Evolutionary conservation across 208 protist species (phyloP).

Genomic region (Trypanosoma rangeli): DNA sequence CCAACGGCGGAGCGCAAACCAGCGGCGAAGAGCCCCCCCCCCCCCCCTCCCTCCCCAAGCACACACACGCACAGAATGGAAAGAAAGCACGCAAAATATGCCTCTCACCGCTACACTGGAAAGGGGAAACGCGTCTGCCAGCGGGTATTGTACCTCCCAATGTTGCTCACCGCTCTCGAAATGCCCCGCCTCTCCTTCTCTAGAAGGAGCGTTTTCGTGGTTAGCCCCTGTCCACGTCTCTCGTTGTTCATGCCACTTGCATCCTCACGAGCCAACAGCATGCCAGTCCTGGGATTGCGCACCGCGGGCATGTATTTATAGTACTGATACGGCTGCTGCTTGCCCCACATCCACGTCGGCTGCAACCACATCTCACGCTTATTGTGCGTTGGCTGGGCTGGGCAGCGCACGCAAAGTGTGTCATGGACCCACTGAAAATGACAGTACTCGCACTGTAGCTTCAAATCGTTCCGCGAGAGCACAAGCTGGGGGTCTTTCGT

Average conservation of each 20-base stretch:
- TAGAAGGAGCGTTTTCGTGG: constrained; percentile 66
- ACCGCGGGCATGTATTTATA: constrained; percentile 82
- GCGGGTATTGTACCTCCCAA: constrained; percentile 69
- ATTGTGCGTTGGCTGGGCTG: constrained; percentile 68
- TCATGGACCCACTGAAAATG: constrained; percentile 79
- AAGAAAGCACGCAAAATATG: neutral
- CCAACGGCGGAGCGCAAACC: neutral
- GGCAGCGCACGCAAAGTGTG: constrained; percentile 75
- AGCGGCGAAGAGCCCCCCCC: too few species aligned
- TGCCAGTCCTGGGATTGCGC: constrained; percentile 72
- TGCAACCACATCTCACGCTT: constrained; percentile 86
- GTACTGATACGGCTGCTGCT: constrained; percentile 84
- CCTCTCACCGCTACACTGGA: constrained; percentile 38
- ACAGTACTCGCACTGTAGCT: constrained; percentile 79
- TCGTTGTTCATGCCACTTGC: constrained; percentile 89
- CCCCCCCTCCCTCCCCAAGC: too few species aligned
- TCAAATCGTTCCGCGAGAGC: constrained; percentile 54
- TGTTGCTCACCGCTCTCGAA: constrained; percentile 58
- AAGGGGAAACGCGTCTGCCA: constrained; percentile 87
- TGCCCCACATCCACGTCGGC: constrained; percentile 86
- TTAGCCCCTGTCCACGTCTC: constrained; percentile 64
- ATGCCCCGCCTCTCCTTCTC: constrained; percentile 70
- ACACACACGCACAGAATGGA: neutral
- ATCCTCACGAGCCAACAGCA: constrained; percentile 74
- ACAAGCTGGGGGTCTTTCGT: constrained; percentile 63